Base-by-base conservation (phyloP, 2,329 filamentous ascomycete species). In the Sarocladiaceae sp. region DNA sequence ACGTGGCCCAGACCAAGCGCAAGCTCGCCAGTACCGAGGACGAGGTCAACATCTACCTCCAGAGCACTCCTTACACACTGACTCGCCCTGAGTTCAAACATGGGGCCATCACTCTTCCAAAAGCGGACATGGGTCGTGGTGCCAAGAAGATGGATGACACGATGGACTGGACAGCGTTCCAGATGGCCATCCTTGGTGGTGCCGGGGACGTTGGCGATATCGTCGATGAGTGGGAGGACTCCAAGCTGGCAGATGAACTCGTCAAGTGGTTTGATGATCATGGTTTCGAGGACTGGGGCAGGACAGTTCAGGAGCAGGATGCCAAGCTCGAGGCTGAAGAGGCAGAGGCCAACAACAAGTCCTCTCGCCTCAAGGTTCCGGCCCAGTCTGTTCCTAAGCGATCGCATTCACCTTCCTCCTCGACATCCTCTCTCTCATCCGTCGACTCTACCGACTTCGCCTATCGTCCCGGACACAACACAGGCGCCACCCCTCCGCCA, bases 91-190 rank as follows among this genome's bases (percentile, higher is more conserved):
- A 56, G 2, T 75, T 77, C 53, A 65, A 65, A 6, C 78, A 82
- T 49, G 78, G 78, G 0, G 69, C 69, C 3, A 77, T 82, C 49
- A 67, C 74, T 3, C 58, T 81, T 40, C 55, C 67, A 43, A 72
- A 70, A 51, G 58, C 65, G 3, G 69, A 75, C 41, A 53, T 68
- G 6, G 51, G 58, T 18, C 62, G 54, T 9, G 59, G 63, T 19
- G 51, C 59, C 45, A 66, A 62, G 47, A 60, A 58, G 16, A 63
- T 64, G 23, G 75, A 77, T 42, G 73, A 60, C 15, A 70, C 66
- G 7, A 58, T 82, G 3, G 78, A 83, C 63, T 82, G 78, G 78
- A 78, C 73, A 5, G 77, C 78, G 3, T 82, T 81, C 55, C 78
- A 83, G 58, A 80, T 81, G 70, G 78, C 79, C 13, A 80, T 82